Conservation (phyloP, 139 green algal genomes). For the Zygnema cylindricum region DNA sequence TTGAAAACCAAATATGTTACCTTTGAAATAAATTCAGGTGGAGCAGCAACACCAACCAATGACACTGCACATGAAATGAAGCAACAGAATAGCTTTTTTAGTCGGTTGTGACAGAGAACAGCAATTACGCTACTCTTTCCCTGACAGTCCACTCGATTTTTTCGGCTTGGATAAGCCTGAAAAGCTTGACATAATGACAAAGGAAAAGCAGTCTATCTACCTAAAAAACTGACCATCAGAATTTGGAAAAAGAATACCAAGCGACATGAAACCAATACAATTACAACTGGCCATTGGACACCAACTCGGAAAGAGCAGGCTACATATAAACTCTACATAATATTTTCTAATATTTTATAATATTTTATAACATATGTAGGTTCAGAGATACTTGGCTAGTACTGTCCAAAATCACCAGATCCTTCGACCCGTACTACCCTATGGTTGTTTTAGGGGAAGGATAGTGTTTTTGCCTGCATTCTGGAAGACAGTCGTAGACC, state of each 20-base stretch:
- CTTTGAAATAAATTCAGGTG: slow-evolving; percentile 61
- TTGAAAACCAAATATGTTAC: slow-evolving; percentile 68
- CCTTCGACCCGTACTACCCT: too few relatives aligned
- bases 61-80: slow-evolving; percentile 29
- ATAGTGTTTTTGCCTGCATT: slow-evolving; percentile 56
- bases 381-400: neutral
- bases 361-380: too few relatives aligned
- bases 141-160: too few relatives aligned
- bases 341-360: too few relatives aligned
- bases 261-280: too few relatives aligned
- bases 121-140: neutral
- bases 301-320: neutral
- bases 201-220: too few relatives aligned
- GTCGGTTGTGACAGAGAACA: too few relatives aligned
- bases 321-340: neutral
- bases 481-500: slow-evolving; percentile 61
- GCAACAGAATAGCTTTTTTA: neutral
- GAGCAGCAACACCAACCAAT: slow-evolving; percentile 63
- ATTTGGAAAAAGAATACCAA: too few relatives aligned
- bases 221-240: too few relatives aligned
- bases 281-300: neutral
- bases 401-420: too few relatives aligned
- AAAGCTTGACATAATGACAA: too few relatives aligned
- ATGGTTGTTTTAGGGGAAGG: neutral
- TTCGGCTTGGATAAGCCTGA: too few relatives aligned